These are phyloP conservation scores for Penicillium parvum DNA, from an alignment of 495 filamentous ascomycete genomes.

Conservation along the genomic window DNA sequence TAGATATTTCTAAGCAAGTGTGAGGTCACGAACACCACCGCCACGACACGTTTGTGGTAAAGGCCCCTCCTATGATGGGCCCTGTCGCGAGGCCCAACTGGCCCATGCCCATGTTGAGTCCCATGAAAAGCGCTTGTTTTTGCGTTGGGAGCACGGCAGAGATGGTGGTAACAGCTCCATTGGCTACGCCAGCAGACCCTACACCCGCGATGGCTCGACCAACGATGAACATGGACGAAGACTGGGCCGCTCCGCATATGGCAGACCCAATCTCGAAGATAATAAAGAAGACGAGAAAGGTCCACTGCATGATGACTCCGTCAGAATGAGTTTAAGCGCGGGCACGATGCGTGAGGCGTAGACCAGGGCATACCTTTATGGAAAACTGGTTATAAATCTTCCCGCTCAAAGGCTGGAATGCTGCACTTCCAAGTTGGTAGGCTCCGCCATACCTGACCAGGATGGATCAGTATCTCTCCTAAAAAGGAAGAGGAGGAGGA, in stretches of 20 bases:
- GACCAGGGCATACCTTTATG: conserved; percentile 18
- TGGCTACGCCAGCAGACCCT: conserved; percentile 57
- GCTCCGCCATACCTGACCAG: conserved; percentile 27
- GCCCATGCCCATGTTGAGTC: conserved; percentile 19
- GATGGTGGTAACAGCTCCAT: conserved; percentile 17
- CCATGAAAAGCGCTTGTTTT: conserved; percentile 19
- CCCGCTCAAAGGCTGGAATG: conserved; percentile 28
- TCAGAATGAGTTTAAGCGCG: neutral
- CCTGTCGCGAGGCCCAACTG: conserved; percentile 26
- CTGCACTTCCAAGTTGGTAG: conserved; percentile 24
- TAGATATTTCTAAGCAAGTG: neutral
- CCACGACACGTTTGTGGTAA: conserved; percentile 29
- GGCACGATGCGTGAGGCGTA: neutral
- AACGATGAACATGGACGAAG: conserved; percentile 64
- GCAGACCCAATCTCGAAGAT: conserved; percentile 69
- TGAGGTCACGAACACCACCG: conserved; percentile 25
- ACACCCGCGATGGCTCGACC: conserved; percentile 75
- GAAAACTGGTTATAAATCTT: conserved; percentile 27
- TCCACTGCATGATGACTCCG: conserved; percentile 15
- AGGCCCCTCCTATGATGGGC: conserved; percentile 29
- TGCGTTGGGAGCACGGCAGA: conserved; percentile 15
- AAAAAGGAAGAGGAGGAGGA: too few species aligned
- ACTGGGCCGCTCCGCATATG: conserved; percentile 69
- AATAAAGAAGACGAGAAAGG: conserved; percentile 20
- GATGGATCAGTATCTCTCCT: conserved; percentile 56